Evolutionary conservation across 1,284 basidiomycete genomes (phyloP).

Genomic region (Fomitopsis palustris): DNA sequence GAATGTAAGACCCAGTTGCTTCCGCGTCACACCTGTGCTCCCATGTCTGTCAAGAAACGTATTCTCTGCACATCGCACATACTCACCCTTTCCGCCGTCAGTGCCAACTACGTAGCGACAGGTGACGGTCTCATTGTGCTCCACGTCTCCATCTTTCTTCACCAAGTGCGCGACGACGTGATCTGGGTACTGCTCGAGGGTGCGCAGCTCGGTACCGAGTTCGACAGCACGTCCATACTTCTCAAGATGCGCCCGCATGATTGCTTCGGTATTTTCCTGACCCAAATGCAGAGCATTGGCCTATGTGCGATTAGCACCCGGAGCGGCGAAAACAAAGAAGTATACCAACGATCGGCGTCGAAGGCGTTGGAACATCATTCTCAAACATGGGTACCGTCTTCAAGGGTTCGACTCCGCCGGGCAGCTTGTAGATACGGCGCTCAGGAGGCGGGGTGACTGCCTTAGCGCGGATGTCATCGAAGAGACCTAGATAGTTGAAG

Average conservation of each 20-base stretch:
- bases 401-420: constrained; percentile 5
- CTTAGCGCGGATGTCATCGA: constrained; percentile 5
- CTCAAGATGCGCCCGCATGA: constrained; percentile 25
- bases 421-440: constrained; percentile 10
- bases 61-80: not conserved
- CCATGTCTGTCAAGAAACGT: not conserved
- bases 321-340: not conserved
- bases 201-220: constrained; percentile 22
- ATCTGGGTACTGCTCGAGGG: constrained; percentile 21
- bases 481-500: constrained; percentile 11
- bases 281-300: constrained; percentile 15
- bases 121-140: constrained; percentile 6
- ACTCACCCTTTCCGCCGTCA: constrained; percentile 32
- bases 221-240: constrained; percentile 25
- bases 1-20: constrained; percentile 28
- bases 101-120: constrained; percentile 28
- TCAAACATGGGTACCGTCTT: constrained; percentile 5
- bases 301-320: constrained; percentile 2
- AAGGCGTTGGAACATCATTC: constrained; percentile 7
- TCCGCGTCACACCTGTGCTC: constrained; percentile 24
- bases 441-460: not conserved
- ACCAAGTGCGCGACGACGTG: constrained; percentile 13
- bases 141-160: not conserved
- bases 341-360: constrained; percentile 14
- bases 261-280: constrained; percentile 23